Conservation (phyloP, 2,329 filamentous ascomycete species). For the Paecilomyces formosus region DNA sequence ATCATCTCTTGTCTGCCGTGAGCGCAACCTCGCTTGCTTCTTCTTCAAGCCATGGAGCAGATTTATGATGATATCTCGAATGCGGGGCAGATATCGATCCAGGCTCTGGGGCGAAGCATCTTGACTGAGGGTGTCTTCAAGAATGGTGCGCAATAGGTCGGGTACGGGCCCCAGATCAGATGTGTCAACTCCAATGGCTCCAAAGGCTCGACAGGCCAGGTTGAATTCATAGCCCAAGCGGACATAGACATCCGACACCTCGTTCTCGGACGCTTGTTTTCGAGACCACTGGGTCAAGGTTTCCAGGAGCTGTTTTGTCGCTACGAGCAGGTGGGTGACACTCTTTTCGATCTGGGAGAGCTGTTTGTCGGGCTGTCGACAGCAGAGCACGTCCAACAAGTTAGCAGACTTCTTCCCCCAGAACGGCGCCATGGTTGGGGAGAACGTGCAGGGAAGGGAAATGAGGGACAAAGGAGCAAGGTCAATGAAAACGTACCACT, state of each 20-base stretch:
- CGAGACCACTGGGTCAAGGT: slow-evolving; percentile 97
- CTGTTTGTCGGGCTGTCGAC: slow-evolving; percentile 58
- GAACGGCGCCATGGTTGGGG: slow-evolving; percentile 6
- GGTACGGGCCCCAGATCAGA: slow-evolving; percentile 91
- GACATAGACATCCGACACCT: slow-evolving; percentile 97
- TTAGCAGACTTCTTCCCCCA: slow-evolving; percentile 5
- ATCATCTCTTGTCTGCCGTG: slow-evolving; percentile 47
- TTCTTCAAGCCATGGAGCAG: slow-evolving; percentile 91
- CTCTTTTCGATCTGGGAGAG: slow-evolving; percentile 98
- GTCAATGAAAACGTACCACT: slow-evolving; percentile 46
- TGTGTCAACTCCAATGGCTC: slow-evolving; percentile 93
- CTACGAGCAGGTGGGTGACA: slow-evolving; percentile 93
- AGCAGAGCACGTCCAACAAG: slow-evolving; percentile 4
- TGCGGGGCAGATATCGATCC: slow-evolving; percentile 86
- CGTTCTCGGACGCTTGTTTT: slow-evolving; percentile 79
- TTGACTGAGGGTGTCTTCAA: slow-evolving; percentile 93
- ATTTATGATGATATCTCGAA: slow-evolving; percentile 98
- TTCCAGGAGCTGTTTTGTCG: slow-evolving; percentile 95
- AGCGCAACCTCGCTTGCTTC: slow-evolving; percentile 82
- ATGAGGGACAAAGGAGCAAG: neutral
- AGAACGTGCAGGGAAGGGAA: neutral
- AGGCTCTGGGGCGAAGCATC: slow-evolving; percentile 90
- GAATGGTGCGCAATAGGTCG: slow-evolving; percentile 77
- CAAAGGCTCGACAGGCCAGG: slow-evolving; percentile 94
- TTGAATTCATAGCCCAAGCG: slow-evolving; percentile 98